Base-by-base conservation (phyloP, 352 stramenopile genomes). In the Peronospora tabacina region DNA sequence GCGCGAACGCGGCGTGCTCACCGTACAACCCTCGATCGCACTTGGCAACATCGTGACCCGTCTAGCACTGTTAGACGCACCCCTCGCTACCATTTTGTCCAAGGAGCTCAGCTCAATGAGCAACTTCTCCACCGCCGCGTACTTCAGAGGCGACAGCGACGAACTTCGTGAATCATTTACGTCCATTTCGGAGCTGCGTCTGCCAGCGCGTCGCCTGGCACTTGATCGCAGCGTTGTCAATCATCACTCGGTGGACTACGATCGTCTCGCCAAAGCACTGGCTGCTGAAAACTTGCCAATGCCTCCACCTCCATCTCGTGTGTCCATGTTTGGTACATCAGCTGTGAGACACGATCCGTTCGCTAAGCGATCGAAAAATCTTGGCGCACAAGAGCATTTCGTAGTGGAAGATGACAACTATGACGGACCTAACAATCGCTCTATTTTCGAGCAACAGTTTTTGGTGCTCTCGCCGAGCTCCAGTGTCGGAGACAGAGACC, bases 321-420 rank as follows among this genome's bases (percentile, higher is more conserved):
- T 85, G 52, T 76, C 66, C 45, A 82, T 85, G 74, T 85, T 82
- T 42, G 74, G 74, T 54, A 76, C 57, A 7, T 76, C 67, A 0
- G 64, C 63, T 3, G 67, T 71, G 26, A 61, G 65, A 40, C 64
- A 78, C 48, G 73, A 85, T 36, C 73, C 73, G 59, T 85, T 85
- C 52, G 58, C 67, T 7, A 58, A 55, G 10, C 70, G 68, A 5
- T 60, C 52, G 34, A 48, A 43, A 17, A 66, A 69, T 13, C 62
- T 77, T 30, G 78, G 70, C 9, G 68, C 72, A 7, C 77, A 82
- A 49, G 73, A 85, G 49, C 68, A 82, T 55, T 85, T 70, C 44
- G 70, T 74, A n/a, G 58, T 80, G 30, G 70, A 80, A 37, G 64
- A 74, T 20, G 58, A 79, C 3, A 32, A 30, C 5, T 66, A 68